Percentiles rank a stretch among this genome's conserved stretches.
Evolutionary conservation across 2,329 filamentous ascomycete species (phyloP).

Genomic region (Alternaria infectoria): DNA sequence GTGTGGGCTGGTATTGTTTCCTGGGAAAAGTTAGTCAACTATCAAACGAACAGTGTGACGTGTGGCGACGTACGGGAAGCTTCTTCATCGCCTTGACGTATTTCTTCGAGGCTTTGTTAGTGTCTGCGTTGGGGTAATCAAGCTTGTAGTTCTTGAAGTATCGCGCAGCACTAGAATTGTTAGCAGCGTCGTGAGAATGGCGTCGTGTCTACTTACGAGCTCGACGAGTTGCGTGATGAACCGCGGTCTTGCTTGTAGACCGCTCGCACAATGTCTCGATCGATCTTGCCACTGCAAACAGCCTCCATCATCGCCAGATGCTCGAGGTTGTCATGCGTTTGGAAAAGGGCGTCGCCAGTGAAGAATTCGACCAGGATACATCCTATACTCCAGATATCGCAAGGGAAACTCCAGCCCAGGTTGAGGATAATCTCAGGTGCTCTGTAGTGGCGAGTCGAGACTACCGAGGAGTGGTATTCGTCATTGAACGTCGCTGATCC

Average conservation of each 20-base stretch:
- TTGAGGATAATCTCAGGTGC: slow-evolving; percentile 72
- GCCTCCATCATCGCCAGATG: slow-evolving; percentile 74
- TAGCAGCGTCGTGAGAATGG: slow-evolving; percentile 25
- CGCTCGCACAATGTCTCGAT: slow-evolving; percentile 60
- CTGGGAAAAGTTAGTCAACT: slow-evolving; percentile 44
- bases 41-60: too few relatives aligned
- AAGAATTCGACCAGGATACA: slow-evolving; percentile 73
- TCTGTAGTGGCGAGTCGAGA: slow-evolving; percentile 70
- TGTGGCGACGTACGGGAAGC: slow-evolving; percentile 56
- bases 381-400: slow-evolving; percentile 73
- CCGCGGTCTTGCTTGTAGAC: slow-evolving; percentile 57
- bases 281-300: slow-evolving; percentile 63
- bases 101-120: slow-evolving; percentile 67
- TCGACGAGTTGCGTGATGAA: slow-evolving; percentile 59
- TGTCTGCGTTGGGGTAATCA: slow-evolving; percentile 69
- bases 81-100: slow-evolving; percentile 74
- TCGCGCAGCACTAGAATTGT: slow-evolving; percentile 45
- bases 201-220: slow-evolving; percentile 57
- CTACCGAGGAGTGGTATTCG: slow-evolving; percentile 71
- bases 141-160: slow-evolving; percentile 65
- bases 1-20: slow-evolving; percentile 67
- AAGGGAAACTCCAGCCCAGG: slow-evolving; percentile 71
- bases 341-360: slow-evolving; percentile 71
- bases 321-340: slow-evolving; percentile 72
- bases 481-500: slow-evolving; percentile 72